A percentile compares a stretch with the other conserved stretches of the same genome.
These are phyloP conservation scores for Zalaria sp. DNA, from an alignment of 2,329 filamentous ascomycete species.

Conservation along the genomic window DNA sequence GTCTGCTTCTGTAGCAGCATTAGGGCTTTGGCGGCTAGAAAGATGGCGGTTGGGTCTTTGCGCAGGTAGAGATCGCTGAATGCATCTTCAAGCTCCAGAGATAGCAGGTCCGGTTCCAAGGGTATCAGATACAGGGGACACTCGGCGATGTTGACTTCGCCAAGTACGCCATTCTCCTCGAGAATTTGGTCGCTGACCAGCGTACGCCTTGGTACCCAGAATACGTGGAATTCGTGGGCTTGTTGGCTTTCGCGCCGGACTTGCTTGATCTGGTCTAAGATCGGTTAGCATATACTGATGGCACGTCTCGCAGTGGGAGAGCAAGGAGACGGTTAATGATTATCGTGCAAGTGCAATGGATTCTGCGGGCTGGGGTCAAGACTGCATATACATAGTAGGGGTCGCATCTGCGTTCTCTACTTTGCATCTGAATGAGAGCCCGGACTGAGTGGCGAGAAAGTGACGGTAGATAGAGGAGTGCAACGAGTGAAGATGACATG, in stretches of 20 bases:
- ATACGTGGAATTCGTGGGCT: slow-evolving; percentile 91
- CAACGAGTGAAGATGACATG: slow-evolving; percentile 2
- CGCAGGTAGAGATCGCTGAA: slow-evolving; percentile 81
- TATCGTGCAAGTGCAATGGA: slow-evolving; percentile 8
- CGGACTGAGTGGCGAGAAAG: neutral
- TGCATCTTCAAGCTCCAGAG: slow-evolving; percentile 74
- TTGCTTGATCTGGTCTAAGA: slow-evolving; percentile 74
- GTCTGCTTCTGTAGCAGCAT: slow-evolving; percentile 90
- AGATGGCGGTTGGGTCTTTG: slow-evolving; percentile 84
- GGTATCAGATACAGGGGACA: slow-evolving; percentile 83
- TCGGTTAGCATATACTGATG: slow-evolving; percentile 30
- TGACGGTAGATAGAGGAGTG: slow-evolving; percentile 4
- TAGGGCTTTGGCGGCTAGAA: slow-evolving; percentile 74
- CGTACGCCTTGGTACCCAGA: slow-evolving; percentile 89
- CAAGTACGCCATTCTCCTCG: slow-evolving; percentile 84
- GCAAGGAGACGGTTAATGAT: slow-evolving; percentile 8
- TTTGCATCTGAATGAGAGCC: slow-evolving; percentile 27
- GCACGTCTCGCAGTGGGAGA: slow-evolving; percentile 6
- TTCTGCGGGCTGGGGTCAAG: slow-evolving; percentile 21
- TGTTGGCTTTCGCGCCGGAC: slow-evolving; percentile 76
- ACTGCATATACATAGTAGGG: slow-evolving; percentile 37
- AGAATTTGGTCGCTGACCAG: slow-evolving; percentile 81
- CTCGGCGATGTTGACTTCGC: slow-evolving; percentile 80
- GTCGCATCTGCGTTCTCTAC: slow-evolving; percentile 43
- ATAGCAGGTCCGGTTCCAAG: slow-evolving; percentile 79